Base-by-base conservation (phyloP, 352 stramenopile species). In the Phytophthora tubulina region DNA sequence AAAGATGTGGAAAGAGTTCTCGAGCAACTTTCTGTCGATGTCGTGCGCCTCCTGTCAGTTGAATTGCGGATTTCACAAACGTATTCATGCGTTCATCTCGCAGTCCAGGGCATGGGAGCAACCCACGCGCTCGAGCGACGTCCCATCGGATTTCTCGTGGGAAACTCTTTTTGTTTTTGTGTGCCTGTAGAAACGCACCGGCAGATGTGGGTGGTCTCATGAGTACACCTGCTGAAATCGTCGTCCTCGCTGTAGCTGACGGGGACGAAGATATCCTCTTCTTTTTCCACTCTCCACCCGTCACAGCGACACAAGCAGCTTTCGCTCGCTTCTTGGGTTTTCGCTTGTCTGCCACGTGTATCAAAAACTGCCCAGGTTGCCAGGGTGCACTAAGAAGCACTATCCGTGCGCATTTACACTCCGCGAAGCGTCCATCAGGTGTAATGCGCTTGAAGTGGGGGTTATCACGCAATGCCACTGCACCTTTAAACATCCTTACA, bases 1-100 rank as follows among this genome's bases (percentile, higher is more conserved):
- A 93, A 14, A 92, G 63, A 38, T 88, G 78, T 2, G 88, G 86
- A 60, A 92, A 94, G 21, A 93, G 52, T n/a, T 93, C 85, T 49
- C 88, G 76, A 0, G 84, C 86, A 30, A 95, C 86, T 53, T 85
- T 87, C 46, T 89, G 74, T 8, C 84, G 81, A 17, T 88, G 80
- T 1, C 88, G 76, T 30, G 75, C 80, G 15, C 88, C 88, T 52
- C 88, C 88, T 21, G 85, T 94, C 10, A 92, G 59, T 50, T 93
- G 86, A 33, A 88, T 72, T 7, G 86, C 78, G 0, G 75, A 72
- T 3, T 69, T 73, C n/a, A 92, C 86, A 61, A 92, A 91, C 7
- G 70, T 64, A 4, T 60, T 64, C 67, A 92, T 81, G 13, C 78
- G 85, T 27, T 88, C 74, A 31, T 88, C 82, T 27, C 88, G 80